Evolutionary conservation across 176 grass and related monocot species (phyloP).

Genomic region (Leersia perrieri): DNA sequence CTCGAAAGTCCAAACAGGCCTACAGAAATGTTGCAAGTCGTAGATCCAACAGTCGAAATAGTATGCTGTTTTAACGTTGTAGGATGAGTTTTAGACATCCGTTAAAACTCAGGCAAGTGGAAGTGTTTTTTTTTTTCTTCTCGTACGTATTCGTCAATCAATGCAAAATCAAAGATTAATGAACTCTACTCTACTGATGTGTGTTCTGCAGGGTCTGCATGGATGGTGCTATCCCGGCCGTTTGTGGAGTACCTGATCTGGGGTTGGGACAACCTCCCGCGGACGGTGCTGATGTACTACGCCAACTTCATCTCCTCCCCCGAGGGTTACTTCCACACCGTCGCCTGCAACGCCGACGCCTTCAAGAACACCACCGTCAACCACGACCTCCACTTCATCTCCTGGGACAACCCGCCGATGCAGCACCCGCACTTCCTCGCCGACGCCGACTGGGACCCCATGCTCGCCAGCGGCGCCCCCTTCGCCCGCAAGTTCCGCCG

Average conservation of each 20-base stretch:
- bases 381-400: constrained; percentile 83
- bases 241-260: constrained; percentile 90
- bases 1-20: too few species aligned
- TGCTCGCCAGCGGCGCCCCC: constrained; percentile 64
- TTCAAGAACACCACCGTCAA: constrained; percentile 85
- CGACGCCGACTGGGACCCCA: constrained; percentile 45
- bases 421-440: constrained; percentile 81
- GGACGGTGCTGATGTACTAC: constrained; percentile 85
- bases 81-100: too few species aligned
- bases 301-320: constrained; percentile 90
- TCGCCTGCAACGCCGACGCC: constrained; percentile 69
- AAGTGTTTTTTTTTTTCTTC: too few species aligned
- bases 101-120: too few species aligned
- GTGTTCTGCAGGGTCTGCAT: constrained; percentile 60
- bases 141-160: too few species aligned
- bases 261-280: constrained; percentile 90
- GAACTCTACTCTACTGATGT: background rate
- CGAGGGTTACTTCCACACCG: constrained; percentile 91
- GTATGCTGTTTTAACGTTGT: background rate
- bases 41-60: background rate
- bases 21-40: background rate
- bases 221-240: constrained; percentile 67
- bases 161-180: too few species aligned
- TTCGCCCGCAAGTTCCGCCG: constrained; percentile 77
- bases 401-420: constrained; percentile 86